phyloP scores from a whole-genome alignment of 768 basidiomycete species.

The Phlebiopsis gigantea region DNA sequence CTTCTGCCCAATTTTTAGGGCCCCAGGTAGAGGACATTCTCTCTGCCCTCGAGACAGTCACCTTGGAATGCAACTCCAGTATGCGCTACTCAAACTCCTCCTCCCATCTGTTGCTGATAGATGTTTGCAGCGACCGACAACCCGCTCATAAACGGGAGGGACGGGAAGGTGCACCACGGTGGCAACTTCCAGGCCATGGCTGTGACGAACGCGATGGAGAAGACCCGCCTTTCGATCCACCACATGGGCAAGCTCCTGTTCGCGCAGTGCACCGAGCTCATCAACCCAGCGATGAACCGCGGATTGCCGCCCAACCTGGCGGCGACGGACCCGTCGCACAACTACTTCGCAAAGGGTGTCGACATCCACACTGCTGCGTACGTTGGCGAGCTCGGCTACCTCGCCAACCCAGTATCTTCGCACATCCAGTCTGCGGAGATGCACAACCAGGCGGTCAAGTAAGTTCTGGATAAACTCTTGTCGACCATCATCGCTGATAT shows the following conservation, averaged over 20 bases:
- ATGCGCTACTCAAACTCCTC: neutral
- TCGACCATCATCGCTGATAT: constrained; percentile 14
- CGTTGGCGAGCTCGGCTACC: constrained; percentile 72
- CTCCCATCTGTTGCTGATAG: neutral
- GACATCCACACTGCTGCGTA: constrained; percentile 85
- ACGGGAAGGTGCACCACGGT: constrained; percentile 66
- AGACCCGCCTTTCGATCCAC: constrained; percentile 57
- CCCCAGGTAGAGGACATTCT: constrained; percentile 82
- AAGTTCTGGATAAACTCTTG: constrained; percentile 26
- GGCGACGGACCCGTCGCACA: constrained; percentile 72
- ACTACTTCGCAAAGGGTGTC: constrained; percentile 81
- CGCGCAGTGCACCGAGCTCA: constrained; percentile 58
- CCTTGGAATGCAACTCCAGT: constrained; percentile 81
- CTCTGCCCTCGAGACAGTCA: constrained; percentile 55
- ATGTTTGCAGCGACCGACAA: constrained; percentile 72
- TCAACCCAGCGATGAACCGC: constrained; percentile 79
- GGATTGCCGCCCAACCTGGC: constrained; percentile 79
- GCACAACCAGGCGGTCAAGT: constrained; percentile 93
- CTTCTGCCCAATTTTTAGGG: constrained; percentile 80
- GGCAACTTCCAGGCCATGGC: constrained; percentile 91
- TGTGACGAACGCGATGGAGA: constrained; percentile 84
- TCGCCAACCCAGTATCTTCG: constrained; percentile 81
- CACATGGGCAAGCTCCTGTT: constrained; percentile 49
- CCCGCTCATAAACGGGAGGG: constrained; percentile 69
- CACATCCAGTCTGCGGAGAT: constrained; percentile 86